Evolutionary conservation across 2,329 filamentous ascomycete species (phyloP), one percentile per base, ranked within the genome.

Genomic region (Arthroderma sp.): DNA sequence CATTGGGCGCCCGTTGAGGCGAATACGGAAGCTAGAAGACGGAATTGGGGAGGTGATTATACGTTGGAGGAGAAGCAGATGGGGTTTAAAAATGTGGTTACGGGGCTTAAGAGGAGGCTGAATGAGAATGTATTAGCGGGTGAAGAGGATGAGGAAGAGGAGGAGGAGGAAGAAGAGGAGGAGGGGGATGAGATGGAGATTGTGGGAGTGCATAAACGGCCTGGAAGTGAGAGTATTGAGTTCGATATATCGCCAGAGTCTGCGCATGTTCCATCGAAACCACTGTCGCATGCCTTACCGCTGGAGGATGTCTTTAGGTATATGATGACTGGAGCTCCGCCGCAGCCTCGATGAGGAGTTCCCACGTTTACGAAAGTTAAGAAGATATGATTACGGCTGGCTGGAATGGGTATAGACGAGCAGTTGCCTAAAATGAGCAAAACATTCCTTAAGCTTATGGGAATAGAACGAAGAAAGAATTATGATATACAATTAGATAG

Each of bases 81-180:
- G 47, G 85, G 84, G 5, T 61, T 82, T 7, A 75, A 83, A 55
- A 81, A 77, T 53, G 81, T 88, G 38, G 72, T 79, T 33, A 89
- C 84, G 0, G 85, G 85, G 0, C 61, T 91, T 57, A 72, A 63
- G 57, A 71, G 75, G 52, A 69, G 64, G 46, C 54, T 74, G 51
- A 74, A 75, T 2, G 77, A 80, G 1, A 76, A 80, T 6, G 68
- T 68, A 7, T 63, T 62, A 2, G 64, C 64, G 1, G 66, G 66
- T 6, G 66, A 66, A 2, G 65, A 66, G 29, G 66, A 65, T 4
- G 66, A 67, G 0, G 77, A 78, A 0, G 74, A 75, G 0, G 75
- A 75, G 0, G 73, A 73, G 0, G 73, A 72, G 0, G 73, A 64
- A 10, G 71, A 72, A 15, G 56, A 52, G 3, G 56, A 53, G 22